These are phyloP conservation scores for Podospora pseudoanserina DNA, from an alignment of 495 filamentous ascomycete genomes.

Conservation along the genomic window DNA sequence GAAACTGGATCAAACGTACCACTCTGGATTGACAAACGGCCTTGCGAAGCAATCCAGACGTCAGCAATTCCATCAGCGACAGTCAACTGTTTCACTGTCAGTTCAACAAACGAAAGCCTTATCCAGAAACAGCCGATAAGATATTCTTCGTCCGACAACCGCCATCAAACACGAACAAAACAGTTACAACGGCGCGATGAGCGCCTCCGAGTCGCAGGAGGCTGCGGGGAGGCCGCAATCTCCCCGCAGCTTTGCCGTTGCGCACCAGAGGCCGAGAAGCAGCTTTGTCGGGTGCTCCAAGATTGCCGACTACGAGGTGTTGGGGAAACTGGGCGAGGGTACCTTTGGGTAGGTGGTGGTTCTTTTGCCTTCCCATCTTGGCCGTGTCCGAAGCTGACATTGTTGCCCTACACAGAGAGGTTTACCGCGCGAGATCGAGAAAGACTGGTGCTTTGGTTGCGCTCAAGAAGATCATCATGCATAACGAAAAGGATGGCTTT, in stretches of 20 bases:
- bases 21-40: not conserved
- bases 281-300: slow-evolving; percentile 81
- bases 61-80: too few species aligned
- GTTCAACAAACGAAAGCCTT: not conserved
- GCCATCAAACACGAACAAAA: not conserved
- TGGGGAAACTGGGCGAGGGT: slow-evolving; percentile 92
- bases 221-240: slow-evolving; percentile 26
- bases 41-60: not conserved
- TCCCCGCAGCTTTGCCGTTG: slow-evolving; percentile 43
- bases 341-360: slow-evolving; percentile 76
- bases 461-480: slow-evolving; percentile 92
- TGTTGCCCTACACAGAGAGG: slow-evolving; percentile 57
- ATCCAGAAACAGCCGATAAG: not conserved
- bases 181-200: slow-evolving; percentile 23
- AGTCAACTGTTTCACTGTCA: too few species aligned
- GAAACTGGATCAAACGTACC: not conserved
- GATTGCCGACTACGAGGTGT: slow-evolving; percentile 82
- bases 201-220: slow-evolving; percentile 21
- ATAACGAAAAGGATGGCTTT: slow-evolving; percentile 80
- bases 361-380: not conserved
- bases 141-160: not conserved
- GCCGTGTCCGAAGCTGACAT: slow-evolving; percentile 22
- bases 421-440: slow-evolving; percentile 81
- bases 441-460: slow-evolving; percentile 71
- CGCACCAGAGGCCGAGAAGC: slow-evolving; percentile 42